Base-by-base conservation (phyloP, 192 early-diverging fungal genomes). In the Thamnidium elegans region DNA sequence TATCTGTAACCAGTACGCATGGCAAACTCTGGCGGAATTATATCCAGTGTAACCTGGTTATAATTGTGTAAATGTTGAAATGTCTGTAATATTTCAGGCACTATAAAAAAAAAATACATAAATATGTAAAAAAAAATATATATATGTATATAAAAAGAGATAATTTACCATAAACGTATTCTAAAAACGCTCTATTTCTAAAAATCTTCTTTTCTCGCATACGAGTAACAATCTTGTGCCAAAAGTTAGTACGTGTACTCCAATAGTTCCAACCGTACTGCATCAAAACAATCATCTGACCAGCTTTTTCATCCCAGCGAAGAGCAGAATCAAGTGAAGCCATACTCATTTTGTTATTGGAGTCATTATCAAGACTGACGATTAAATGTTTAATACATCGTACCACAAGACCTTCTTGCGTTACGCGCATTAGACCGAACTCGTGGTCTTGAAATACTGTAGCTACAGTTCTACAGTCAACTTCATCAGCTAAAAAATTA, bases 251-350 rank as follows among this genome's bases (percentile, higher is more conserved):
- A 21, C 45, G 55, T 51, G 60, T 50, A 14, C 50, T 67, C 71
- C 71, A 73, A 43, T 73, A 73, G 26, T 60, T 61, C 71, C 71
- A 73, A 39, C 71, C 71, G 58, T 67, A 67, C 52, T 73, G 71
- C 71, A 73, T 73, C 30, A 73, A 20, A 2, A 73, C 71, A 45
- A 73, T 58, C 43, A 73, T 63, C 11, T 62, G 47, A 1, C 71
- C 71, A 23, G 66, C 61, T 19, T 67, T 73, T 58, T 67, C 66
- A 42, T 73, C 71, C 71, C 71, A 73, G 45, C 65, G 52, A 61
- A 73, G 67, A 4, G 71, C 71, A 44, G 71, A 58, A 44, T 73
- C 65, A 30, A 73, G 58, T 1, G 65, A 73, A 3, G 65, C 65
- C 65, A 73, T 66, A 6, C 71, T 61, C 11, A 50, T 54, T 3